phyloP scores from a whole-genome alignment of 1,284 basidiomycete species.

The Fomitiporia mediterranea region DNA sequence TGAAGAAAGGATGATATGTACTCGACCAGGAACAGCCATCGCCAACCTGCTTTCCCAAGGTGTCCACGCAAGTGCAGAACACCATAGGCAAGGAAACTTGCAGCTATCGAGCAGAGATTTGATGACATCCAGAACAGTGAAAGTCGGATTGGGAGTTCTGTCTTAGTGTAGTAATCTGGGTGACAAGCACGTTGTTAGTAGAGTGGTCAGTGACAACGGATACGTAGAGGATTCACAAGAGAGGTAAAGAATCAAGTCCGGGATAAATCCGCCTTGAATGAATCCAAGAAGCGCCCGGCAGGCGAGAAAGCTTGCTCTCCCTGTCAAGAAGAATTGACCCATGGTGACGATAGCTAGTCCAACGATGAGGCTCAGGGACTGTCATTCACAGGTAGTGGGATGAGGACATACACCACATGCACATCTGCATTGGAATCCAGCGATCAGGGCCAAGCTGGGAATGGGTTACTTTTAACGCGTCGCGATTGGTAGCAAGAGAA shows the following conservation, averaged over 20 bases:
- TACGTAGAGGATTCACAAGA: slow-evolving; percentile 41
- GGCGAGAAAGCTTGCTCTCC: slow-evolving; percentile 49
- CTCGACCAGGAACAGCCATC: slow-evolving; percentile 53
- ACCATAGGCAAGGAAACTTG: slow-evolving; percentile 62
- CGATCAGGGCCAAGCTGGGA: slow-evolving; percentile 55
- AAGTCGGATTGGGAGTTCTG: slow-evolving; percentile 61
- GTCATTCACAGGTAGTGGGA: background rate
- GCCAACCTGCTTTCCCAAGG: slow-evolving; percentile 53
- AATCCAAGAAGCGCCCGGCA: slow-evolving; percentile 34
- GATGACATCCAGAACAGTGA: slow-evolving; percentile 66
- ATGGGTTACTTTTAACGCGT: background rate
- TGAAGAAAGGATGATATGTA: slow-evolving; percentile 29
- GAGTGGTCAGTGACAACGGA: background rate
- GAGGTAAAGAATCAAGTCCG: slow-evolving; percentile 61
- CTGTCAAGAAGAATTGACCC: slow-evolving; percentile 60
- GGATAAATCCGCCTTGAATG: slow-evolving; percentile 61
- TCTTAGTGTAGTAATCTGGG: slow-evolving; percentile 62
- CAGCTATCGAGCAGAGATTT: slow-evolving; percentile 45
- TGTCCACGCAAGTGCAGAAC: slow-evolving; percentile 58
- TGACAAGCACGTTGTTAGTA: background rate
- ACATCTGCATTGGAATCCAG: slow-evolving; percentile 66
- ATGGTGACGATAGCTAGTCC: slow-evolving; percentile 46
- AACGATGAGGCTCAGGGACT: slow-evolving; percentile 32
- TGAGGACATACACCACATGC: slow-evolving; percentile 23
- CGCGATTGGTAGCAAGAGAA: background rate